Percentiles rank a stretch among this genome's conserved stretches.
Conservation (phyloP, 164 flowering plant species). For the Warburgia ugandensis region DNA sequence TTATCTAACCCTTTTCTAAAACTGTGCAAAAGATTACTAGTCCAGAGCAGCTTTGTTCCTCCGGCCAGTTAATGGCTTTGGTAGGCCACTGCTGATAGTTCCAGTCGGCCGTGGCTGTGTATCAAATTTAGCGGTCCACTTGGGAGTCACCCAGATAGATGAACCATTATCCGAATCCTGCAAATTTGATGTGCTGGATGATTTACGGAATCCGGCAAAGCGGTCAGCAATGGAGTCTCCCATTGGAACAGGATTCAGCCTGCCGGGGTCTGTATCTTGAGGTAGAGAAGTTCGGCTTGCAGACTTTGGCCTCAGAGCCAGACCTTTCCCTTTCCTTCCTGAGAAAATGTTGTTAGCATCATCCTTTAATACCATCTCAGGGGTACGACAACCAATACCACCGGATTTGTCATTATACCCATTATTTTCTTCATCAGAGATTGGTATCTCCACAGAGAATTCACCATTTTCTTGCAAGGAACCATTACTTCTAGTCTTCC, state of each 20-base stretch:
- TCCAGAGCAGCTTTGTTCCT: conserved; percentile 76
- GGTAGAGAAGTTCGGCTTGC: conserved; percentile 25
- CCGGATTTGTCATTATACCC: conserved; percentile 39
- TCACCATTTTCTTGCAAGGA: conserved; percentile 28
- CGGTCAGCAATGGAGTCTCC: conserved; percentile 39
- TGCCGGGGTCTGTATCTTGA: conserved; percentile 33
- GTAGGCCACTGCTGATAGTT: conserved; percentile 55
- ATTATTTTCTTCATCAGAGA: conserved; percentile 21
- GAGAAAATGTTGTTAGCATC: conserved; percentile 43
- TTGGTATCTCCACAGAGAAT: conserved; percentile 12
- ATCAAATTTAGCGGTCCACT: conserved; percentile 67
- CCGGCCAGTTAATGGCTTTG: conserved; percentile 58
- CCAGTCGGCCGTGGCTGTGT: conserved; percentile 45
- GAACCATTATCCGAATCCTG: conserved; percentile 43
- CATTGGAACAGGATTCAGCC: conserved; percentile 19
- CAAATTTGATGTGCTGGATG: conserved; percentile 69
- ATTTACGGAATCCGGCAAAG: conserved; percentile 50
- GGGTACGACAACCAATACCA: conserved; percentile 27
- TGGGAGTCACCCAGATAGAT: conserved; percentile 48
- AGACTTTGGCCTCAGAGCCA: conserved; percentile 68
- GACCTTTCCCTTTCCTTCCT: conserved; percentile 50
- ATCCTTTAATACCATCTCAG: conserved; percentile 50
- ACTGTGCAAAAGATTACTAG: conserved; percentile 11
- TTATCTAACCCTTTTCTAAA: conserved; percentile 36
- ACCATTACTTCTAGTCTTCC: conserved; percentile 60